These are phyloP conservation scores for Cucurbita pepo DNA, from an alignment of 306 rosid species.

Conservation along the genomic window DNA sequence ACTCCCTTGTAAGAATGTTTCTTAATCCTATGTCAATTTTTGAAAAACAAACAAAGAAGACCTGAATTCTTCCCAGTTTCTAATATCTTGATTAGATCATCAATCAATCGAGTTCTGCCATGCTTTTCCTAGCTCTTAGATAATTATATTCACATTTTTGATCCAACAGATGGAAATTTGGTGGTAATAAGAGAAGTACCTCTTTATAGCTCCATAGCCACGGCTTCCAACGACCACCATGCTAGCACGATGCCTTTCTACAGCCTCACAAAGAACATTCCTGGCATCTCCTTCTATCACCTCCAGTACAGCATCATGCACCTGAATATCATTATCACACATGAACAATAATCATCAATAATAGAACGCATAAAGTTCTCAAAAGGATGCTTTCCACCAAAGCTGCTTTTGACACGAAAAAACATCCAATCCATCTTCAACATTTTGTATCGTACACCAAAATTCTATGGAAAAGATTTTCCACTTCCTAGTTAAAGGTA, in stretches of 20 bases:
- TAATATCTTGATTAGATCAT: neutral
- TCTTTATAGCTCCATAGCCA: constrained; percentile 45
- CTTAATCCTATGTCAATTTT: neutral
- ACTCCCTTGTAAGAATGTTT: neutral
- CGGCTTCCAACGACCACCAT: constrained; percentile 27
- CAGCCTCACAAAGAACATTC: constrained; percentile 23
- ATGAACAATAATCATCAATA: neutral
- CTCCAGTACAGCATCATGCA: constrained; percentile 11
- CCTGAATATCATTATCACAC: constrained; percentile 8
- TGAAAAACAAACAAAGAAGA: neutral
- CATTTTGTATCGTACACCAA: neutral
- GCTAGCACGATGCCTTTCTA: constrained; percentile 23
- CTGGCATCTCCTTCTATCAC: constrained; percentile 28
- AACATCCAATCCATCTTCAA: neutral
- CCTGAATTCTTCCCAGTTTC: neutral
- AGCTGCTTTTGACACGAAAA: neutral
- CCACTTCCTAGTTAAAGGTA: neutral
- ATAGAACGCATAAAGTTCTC: neutral
- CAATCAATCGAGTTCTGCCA: neutral
- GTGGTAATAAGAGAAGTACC: constrained; percentile 17
- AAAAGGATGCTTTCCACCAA: neutral
- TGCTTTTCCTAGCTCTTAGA: neutral
- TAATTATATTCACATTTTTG: neutral
- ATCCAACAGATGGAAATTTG: neutral
- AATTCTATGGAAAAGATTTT: neutral